These are phyloP conservation scores for Fragaria vesca DNA, from an alignment of 306 rosid genomes.

Conservation along the genomic window DNA sequence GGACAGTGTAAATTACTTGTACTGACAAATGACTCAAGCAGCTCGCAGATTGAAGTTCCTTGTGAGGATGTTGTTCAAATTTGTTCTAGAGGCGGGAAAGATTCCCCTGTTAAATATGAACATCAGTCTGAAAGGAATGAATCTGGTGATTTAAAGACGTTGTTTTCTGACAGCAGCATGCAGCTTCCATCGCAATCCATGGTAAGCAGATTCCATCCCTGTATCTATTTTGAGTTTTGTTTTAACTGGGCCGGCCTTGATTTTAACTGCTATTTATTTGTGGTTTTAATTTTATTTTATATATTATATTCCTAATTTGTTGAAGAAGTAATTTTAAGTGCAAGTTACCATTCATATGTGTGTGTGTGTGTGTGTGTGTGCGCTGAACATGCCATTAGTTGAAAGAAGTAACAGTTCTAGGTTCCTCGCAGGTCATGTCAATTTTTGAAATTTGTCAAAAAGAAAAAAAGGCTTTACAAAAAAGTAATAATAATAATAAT, in stretches of 20 bases:
- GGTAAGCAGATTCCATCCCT: slow-evolving; percentile 41
- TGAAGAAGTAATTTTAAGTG: background rate
- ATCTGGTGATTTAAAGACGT: slow-evolving; percentile 37
- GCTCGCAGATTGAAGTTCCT: slow-evolving; percentile 66
- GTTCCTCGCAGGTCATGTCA: slow-evolving; percentile 3
- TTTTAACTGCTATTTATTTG: background rate
- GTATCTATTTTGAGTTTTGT: background rate
- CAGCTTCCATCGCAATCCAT: slow-evolving; percentile 33
- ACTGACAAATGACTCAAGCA: slow-evolving; percentile 72
- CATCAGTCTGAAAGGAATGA: slow-evolving; percentile 33
- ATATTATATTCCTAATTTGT: background rate
- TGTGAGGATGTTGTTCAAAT: slow-evolving; percentile 56
- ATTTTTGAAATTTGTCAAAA: background rate
- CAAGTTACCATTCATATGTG: background rate
- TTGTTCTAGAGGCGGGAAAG: slow-evolving; percentile 54
- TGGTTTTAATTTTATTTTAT: background rate
- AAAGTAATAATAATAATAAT: background rate
- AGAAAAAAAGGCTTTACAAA: background rate
- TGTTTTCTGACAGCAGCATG: slow-evolving; percentile 35
- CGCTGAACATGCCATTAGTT: background rate
- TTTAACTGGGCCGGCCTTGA: background rate
- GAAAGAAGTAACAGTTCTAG: background rate
- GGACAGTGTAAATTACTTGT: slow-evolving; percentile 59
- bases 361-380: too few species aligned
- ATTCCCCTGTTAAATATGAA: slow-evolving; percentile 46